Conservation (phyloP, 345 rosid genomes). For the Acer saccharum region DNA sequence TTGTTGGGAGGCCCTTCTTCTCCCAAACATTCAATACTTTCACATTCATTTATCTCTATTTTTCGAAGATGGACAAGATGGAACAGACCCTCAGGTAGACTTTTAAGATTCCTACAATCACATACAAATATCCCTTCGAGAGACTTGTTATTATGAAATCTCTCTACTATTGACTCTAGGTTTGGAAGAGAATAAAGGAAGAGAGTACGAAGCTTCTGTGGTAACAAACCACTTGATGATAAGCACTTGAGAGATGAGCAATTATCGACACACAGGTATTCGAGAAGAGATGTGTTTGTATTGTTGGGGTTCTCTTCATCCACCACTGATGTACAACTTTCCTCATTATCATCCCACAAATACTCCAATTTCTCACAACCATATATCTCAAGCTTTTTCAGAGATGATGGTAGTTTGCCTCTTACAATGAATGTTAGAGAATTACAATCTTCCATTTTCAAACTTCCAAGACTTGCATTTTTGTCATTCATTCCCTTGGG, state of each 20-base stretch:
- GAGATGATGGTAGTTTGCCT: not conserved
- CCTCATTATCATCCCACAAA: conserved; percentile 12
- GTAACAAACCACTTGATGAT: not conserved
- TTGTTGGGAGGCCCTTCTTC: not conserved
- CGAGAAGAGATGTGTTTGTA: conserved; percentile 9
- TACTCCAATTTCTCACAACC: conserved; percentile 13
- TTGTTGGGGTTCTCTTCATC: not conserved
- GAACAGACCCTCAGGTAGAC: not conserved
- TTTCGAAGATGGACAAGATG: not conserved
- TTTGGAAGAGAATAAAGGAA: too few relatives aligned
- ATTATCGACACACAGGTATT: not conserved
- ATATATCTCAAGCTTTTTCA: not conserved
- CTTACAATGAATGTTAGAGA: not conserved
- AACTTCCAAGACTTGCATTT: not conserved
- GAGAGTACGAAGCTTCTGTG: not conserved
- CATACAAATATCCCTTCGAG: not conserved
- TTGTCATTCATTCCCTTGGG: not conserved
- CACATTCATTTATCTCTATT: rapidly evolving
- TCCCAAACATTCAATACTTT: not conserved
- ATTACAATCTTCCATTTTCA: not conserved
- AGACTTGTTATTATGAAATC: not conserved
- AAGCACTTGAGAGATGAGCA: too few relatives aligned
- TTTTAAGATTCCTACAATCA: not conserved
- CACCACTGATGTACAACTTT: not conserved
- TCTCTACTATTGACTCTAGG: too few relatives aligned